These are phyloP conservation scores for Triticum aestivum DNA, from an alignment of 176 grass and related monocot genomes.

Conservation along the genomic window DNA sequence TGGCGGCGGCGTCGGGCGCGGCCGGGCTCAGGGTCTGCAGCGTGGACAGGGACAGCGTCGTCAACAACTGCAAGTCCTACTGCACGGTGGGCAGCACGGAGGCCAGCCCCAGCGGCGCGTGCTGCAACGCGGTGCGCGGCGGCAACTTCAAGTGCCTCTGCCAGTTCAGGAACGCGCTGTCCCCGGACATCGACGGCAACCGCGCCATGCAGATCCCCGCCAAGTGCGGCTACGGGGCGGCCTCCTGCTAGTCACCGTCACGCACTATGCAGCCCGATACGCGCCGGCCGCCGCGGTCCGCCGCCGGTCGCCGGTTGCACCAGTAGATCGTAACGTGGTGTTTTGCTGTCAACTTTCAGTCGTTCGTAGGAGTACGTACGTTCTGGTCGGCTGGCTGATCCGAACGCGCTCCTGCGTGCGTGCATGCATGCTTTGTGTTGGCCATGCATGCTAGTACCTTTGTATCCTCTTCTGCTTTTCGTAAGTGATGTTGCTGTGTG, in stretches of 20 bases:
- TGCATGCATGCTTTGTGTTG: not conserved
- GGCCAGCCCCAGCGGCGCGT: not conserved
- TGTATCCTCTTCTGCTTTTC: not conserved
- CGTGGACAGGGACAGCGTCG: not conserved
- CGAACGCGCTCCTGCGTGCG: not conserved
- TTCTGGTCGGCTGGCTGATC: not conserved
- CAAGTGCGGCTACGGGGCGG: not conserved
- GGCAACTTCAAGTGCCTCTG: conserved; percentile 43
- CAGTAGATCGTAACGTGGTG: not conserved
- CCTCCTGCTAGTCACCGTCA: not conserved
- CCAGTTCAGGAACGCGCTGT: not conserved
- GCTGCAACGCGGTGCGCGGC: conserved; percentile 36
- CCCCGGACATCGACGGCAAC: not conserved
- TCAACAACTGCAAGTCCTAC: not conserved
- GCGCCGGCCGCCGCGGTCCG: not conserved
- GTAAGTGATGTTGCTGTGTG: not conserved
- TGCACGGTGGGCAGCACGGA: not conserved
- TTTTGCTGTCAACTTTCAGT: not conserved
- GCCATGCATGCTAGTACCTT: not conserved
- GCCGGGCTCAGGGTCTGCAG: not conserved
- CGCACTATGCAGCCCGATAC: not conserved
- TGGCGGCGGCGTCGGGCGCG: not conserved
- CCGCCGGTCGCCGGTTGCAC: not conserved
- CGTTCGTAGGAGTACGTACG: not conserved
- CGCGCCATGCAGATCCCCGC: conserved; percentile 31